Percentiles rank a stretch among this genome's conserved stretches.
These are phyloP conservation scores for Leccinum discolor DNA, from an alignment of 1,284 basidiomycete species.

Conservation along the genomic window DNA sequence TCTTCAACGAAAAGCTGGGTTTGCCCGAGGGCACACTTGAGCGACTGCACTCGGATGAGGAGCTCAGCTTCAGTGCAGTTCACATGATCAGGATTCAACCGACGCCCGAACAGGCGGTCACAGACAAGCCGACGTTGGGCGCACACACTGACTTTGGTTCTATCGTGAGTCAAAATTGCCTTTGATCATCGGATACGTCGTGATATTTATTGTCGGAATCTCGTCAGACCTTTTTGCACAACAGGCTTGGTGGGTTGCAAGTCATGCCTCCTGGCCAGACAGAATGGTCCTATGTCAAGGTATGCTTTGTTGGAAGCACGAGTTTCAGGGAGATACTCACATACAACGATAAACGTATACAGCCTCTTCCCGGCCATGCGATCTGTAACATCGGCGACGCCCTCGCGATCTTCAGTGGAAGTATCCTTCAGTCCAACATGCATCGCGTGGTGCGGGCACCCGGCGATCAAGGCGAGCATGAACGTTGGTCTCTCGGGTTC, in stretches of 20 bases:
- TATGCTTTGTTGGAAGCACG: neutral
- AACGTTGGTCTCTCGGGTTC: neutral
- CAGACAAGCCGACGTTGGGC: neutral
- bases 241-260: neutral
- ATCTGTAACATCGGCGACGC: neutral
- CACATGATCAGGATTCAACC: neutral
- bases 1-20: neutral
- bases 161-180: neutral
- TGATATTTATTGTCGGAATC: neutral
- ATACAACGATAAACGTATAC: too few species aligned
- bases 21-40: neutral
- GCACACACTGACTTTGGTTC: neutral
- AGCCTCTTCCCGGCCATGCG: neutral
- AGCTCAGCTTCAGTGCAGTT: neutral
- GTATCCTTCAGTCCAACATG: neutral
- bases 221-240: neutral
- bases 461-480: neutral
- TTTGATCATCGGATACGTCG: neutral
- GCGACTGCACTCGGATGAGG: neutral
- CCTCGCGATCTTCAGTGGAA: neutral
- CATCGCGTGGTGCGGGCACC: neutral
- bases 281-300: neutral
- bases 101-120: neutral
- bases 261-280: neutral
- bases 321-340: neutral